Evolutionary conservation across 768 basidiomycete genomes (phyloP), one percentile per base, ranked within the genome.

Genomic region (Phaffia tasmanica): DNA sequence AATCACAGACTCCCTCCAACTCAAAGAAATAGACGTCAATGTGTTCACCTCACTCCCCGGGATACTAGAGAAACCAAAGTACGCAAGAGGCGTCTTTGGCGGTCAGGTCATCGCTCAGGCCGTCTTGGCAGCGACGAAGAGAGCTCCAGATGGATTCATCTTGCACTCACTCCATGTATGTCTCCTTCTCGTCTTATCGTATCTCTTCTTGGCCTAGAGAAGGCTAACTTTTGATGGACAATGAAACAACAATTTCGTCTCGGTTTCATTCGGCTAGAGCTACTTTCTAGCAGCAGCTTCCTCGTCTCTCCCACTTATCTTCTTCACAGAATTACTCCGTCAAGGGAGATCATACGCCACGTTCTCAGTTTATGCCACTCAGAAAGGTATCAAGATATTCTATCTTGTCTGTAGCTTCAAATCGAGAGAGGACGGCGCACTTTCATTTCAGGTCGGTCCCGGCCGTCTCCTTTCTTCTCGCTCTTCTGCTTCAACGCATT

Each of bases 101-200:
- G 89, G 89, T 3, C 76, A 77, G 70, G 89, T 91, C 65, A 89
- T 92, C 70, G 88, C 86, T 48, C 89, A 91, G 73, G 89, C 88
- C 5, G 77, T 91, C 32, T 85, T 88, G 16, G 82, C 87, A 2
- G 89, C 89, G 0, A 88, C 87, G 18, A 85, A 84, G 68, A 32
- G 64, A 57, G 9, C 57, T 48, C 6, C 57, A 56, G 2, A 15
- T 23, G 32, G 35, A n/a, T 42, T 46, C 6, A 21, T 35, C 6
- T 57, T 65, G 5, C 46, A 65, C 29, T 65, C 64, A 2, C 30
- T 48, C 0, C 64, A 65, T 50, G 64, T 58, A 6, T 16, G 64
- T 65, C 47, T 27, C 16, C 9, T 6, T 46, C 57, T 35, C 18
- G 30, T 27, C n/a, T 27, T 29, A 19, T 27, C 30, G 30, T 18